Conservation (phyloP, 345 rosid genomes). For the Salix viminalis region DNA sequence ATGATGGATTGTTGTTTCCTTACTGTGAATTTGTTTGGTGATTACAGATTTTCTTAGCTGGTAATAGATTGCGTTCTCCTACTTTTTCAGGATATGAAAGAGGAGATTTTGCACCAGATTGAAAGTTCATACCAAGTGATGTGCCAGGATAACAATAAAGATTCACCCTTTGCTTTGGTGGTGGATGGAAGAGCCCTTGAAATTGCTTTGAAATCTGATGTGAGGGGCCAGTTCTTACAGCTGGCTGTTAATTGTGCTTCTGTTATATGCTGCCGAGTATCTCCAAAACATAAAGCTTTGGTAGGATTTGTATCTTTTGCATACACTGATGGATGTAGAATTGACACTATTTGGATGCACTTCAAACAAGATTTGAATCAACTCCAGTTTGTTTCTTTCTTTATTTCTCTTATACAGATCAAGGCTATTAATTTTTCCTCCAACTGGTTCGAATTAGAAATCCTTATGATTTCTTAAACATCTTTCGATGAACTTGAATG, state of each 20-base stretch:
- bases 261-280: conserved; percentile 80
- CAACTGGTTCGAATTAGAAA: background rate
- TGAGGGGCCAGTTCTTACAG: conserved; percentile 58
- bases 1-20: background rate
- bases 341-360: too few relatives aligned
- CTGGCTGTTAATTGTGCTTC: conserved; percentile 79
- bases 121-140: conserved; percentile 42
- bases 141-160: conserved; percentile 37
- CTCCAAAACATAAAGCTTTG: conserved; percentile 81
- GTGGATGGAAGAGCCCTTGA: conserved; percentile 70
- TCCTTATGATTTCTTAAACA: background rate
- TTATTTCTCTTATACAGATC: too few relatives aligned
- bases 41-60: background rate
- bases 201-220: conserved; percentile 48
- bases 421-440: too few relatives aligned
- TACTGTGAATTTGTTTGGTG: conserved; percentile 8
- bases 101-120: conserved; percentile 48
- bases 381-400: too few relatives aligned
- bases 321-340: too few relatives aligned
- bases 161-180: conserved; percentile 61
- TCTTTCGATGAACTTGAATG: background rate
- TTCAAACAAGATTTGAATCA: too few relatives aligned
- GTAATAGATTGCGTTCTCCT: conserved; percentile 3
- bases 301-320: conserved; percentile 24
- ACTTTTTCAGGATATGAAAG: conserved; percentile 48